A percentile compares a stretch with the other conserved stretches of the same genome.
These are phyloP conservation scores for Solanum megistacrolobum DNA, from an alignment of 257 asterid species.

Conservation along the genomic window DNA sequence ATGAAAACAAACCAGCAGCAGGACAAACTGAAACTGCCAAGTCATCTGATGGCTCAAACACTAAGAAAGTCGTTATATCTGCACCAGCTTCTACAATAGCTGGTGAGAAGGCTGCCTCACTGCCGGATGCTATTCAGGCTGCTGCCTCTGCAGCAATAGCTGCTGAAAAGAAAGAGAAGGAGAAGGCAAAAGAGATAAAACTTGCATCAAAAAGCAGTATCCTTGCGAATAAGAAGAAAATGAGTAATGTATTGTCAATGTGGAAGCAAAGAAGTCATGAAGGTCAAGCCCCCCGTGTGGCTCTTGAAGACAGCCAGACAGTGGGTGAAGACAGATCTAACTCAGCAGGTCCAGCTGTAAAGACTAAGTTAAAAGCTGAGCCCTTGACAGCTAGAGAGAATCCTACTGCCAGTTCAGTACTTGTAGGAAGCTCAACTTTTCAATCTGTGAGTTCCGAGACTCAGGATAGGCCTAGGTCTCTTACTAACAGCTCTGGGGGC, in stretches of 20 bases:
- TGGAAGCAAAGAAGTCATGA: conserved; percentile 98
- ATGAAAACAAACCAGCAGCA: conserved; percentile 41
- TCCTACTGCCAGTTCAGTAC: conserved; percentile 21
- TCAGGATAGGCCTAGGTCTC: conserved; percentile 50
- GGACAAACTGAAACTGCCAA: conserved; percentile 44
- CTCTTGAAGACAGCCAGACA: conserved; percentile 50
- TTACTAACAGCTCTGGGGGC: conserved; percentile 46
- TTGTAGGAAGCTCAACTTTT: conserved; percentile 18
- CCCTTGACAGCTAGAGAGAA: conserved; percentile 26
- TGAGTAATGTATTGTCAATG: conserved; percentile 86
- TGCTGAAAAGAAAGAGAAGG: conserved; percentile 97
- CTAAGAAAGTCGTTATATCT: conserved; percentile 68
- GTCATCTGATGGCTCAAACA: conserved; percentile 42
- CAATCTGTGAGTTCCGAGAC: conserved; percentile 43
- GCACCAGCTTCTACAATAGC: conserved; percentile 93
- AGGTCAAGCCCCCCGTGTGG: conserved; percentile 86
- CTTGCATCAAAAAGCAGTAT: conserved; percentile 92
- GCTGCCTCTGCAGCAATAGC: conserved; percentile 98
- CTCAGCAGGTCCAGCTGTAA: conserved; percentile 34
- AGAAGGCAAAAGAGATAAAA: conserved; percentile 69
- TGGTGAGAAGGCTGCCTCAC: conserved; percentile 67
- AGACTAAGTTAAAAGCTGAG: conserved; percentile 50
- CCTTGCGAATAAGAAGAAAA: conserved; percentile 91
- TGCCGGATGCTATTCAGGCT: conserved; percentile 94
- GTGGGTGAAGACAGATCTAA: conserved; percentile 51